Conservation (phyloP, 208 protist genomes). For the Trypanosoma boissoni region DNA sequence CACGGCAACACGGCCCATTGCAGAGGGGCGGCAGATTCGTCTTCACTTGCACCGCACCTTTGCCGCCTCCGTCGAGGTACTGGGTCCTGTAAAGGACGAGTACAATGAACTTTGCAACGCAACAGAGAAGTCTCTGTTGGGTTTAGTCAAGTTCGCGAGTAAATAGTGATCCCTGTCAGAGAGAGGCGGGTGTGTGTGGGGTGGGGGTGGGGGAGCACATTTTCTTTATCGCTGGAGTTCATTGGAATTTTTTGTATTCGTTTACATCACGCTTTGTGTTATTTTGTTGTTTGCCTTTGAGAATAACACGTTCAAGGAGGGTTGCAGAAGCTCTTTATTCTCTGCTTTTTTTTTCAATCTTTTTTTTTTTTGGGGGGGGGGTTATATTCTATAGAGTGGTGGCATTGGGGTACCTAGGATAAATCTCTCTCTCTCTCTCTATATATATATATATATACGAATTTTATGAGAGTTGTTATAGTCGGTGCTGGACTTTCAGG, state of each 20-base stretch:
- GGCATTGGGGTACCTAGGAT: no score
- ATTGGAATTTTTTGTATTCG: no score
- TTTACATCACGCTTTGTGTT: no score
- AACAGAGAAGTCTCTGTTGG: neutral
- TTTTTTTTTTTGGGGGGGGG: no score
- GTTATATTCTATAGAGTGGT: no score
- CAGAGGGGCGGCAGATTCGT: conserved; percentile 8
- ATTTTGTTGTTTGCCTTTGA: neutral
- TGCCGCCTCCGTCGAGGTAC: neutral
- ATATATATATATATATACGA: neutral
- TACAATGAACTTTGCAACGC: conserved; percentile 6
- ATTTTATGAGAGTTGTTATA: conserved; percentile 88
- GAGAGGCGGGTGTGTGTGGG: neutral
- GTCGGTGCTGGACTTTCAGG: conserved; percentile 85
- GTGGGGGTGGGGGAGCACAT: no score
- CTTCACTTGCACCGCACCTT: conserved; percentile 13
- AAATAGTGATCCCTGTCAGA: neutral
- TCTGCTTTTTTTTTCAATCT: no score
- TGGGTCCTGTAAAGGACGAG: neutral
- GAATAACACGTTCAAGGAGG: no score
- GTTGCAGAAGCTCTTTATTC: no score
- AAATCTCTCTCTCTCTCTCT: neutral
- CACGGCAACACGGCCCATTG: conserved; percentile 1
- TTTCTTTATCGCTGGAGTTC: no score
- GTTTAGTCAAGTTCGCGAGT: neutral